Conservation (phyloP, 352 stramenopile genomes). For the Phytophthora rubi region DNA sequence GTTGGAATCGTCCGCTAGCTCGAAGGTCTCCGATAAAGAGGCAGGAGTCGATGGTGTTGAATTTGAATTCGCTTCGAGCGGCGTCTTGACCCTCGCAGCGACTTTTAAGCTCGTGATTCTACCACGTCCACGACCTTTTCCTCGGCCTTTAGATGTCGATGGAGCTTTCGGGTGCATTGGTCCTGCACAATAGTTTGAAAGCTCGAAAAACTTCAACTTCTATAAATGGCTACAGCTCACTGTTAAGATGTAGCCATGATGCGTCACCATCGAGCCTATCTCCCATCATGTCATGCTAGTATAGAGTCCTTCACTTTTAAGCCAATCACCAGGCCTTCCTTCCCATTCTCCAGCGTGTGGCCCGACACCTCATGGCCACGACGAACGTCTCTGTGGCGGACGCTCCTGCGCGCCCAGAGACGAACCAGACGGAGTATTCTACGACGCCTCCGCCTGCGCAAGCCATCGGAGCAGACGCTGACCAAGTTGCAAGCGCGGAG, state of each 20-base stretch:
- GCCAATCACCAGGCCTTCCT: slow-evolving; percentile 1
- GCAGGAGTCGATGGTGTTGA: neutral
- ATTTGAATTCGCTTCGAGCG: neutral
- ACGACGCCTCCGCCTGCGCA: neutral
- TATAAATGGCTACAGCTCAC: slow-evolving; percentile 18
- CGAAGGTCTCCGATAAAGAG: slow-evolving; percentile 6
- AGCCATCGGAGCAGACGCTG: neutral
- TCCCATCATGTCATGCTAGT: neutral
- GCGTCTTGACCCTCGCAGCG: slow-evolving; percentile 13
- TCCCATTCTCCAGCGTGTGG: neutral
- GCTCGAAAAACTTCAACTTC: slow-evolving; percentile 9
- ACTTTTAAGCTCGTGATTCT: slow-evolving; percentile 23
- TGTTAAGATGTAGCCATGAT: slow-evolving; percentile 4
- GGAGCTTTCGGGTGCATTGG: slow-evolving; percentile 15
- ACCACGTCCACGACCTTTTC: slow-evolving; percentile 11
- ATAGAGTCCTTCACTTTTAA: neutral
- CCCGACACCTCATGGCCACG: neutral
- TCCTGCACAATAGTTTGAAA: slow-evolving; percentile 1
- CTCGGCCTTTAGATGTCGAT: slow-evolving; percentile 20
- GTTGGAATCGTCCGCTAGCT: neutral
- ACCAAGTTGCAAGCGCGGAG: neutral
- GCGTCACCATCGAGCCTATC: neutral
- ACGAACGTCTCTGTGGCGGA: neutral
- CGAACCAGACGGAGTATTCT: neutral
- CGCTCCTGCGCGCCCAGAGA: neutral